These are phyloP conservation scores for Porcisia deanei DNA, from an alignment of 208 protist species.

Conservation along the genomic window DNA sequence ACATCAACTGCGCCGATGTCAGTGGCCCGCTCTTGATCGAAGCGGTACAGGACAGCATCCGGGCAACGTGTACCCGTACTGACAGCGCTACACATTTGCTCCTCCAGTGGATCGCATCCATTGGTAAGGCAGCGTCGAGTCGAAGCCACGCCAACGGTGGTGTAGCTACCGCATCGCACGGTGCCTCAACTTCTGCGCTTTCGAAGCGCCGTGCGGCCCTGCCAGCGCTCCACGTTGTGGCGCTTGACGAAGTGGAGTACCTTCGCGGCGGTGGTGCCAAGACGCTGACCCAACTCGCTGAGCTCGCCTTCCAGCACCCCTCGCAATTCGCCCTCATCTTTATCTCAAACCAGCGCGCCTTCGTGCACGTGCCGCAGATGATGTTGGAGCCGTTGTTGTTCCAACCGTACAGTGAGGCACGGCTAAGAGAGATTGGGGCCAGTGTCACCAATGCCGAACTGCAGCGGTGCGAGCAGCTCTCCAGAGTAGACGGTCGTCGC, in stretches of 20 bases:
- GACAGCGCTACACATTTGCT: constrained; percentile 39
- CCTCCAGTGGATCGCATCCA: constrained; percentile 24
- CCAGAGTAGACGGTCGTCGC: not conserved
- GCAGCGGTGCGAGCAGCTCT: constrained; percentile 21
- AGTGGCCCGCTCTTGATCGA: constrained; percentile 44
- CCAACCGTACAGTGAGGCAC: constrained; percentile 53
- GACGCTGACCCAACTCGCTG: constrained; percentile 47
- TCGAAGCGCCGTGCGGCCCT: not conserved
- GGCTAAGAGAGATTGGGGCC: constrained; percentile 51
- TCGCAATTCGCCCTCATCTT: constrained; percentile 69
- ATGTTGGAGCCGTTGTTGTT: constrained; percentile 73
- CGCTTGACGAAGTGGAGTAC: constrained; percentile 85
- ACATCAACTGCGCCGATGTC: constrained; percentile 84
- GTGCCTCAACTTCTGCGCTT: not conserved
- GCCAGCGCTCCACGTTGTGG: constrained; percentile 63
- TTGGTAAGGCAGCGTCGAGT: constrained; percentile 13
- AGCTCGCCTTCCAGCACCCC: constrained; percentile 43
- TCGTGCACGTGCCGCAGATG: constrained; percentile 70
- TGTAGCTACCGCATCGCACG: not conserved
- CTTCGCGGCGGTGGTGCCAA: constrained; percentile 38
- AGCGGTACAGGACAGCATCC: constrained; percentile 46
- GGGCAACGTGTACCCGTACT: constrained; percentile 31
- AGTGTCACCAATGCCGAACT: constrained; percentile 34
- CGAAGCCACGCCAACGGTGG: not conserved
- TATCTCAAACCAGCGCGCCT: constrained; percentile 79